These are phyloP conservation scores for Leishmania guyanensis DNA, from an alignment of 208 protist species.

Conservation along the genomic window DNA sequence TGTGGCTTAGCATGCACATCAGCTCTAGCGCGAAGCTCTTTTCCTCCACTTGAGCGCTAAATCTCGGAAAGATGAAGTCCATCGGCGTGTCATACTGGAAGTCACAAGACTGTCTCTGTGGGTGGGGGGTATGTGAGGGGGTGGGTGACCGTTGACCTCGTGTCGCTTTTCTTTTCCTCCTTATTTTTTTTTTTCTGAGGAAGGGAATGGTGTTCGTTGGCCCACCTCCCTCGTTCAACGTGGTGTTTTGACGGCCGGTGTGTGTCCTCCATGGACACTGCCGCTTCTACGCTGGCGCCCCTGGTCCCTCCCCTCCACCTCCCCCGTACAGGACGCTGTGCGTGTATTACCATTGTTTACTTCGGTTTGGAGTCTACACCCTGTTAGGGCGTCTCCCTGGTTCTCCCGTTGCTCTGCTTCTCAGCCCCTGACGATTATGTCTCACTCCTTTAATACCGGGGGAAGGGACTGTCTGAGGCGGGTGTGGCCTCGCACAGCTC, in stretches of 20 bases:
- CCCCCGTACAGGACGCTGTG: background rate
- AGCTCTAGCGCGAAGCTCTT: slow-evolving; percentile 1
- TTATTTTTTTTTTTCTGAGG: no score
- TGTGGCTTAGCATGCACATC: slow-evolving; percentile 30
- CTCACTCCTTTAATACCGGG: background rate
- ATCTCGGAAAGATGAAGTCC: background rate
- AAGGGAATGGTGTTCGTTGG: no score
- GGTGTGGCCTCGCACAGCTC: background rate
- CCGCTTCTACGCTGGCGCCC: background rate
- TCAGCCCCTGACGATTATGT: background rate
- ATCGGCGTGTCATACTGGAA: background rate
- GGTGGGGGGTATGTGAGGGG: background rate
- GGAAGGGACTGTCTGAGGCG: background rate
- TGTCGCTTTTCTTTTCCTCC: background rate
- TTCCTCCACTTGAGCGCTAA: background rate
- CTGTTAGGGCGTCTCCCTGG: background rate
- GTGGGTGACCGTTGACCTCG: background rate
- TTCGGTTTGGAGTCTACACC: background rate
- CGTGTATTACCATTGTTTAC: background rate
- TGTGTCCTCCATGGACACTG: background rate
- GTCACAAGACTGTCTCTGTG: background rate
- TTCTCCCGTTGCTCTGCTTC: background rate
- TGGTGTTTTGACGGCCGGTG: background rate
- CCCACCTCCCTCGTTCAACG: background rate
- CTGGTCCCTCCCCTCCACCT: background rate